Percentiles rank a stretch among this genome's conserved stretches.
These are phyloP conservation scores for Flaveria brownii DNA, from an alignment of 129 eudicot genomes.

Conservation along the genomic window DNA sequence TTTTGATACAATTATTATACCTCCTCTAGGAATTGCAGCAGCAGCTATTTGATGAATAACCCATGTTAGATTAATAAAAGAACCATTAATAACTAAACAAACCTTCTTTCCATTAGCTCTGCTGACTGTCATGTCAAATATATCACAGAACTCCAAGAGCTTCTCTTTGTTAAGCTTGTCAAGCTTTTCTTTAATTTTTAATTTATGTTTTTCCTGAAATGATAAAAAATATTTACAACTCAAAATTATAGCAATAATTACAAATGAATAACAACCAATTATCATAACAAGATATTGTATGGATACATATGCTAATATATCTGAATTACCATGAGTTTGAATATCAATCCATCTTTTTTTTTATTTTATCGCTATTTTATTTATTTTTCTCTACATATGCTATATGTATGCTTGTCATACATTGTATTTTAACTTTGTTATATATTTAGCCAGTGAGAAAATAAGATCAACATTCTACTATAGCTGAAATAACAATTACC, in stretches of 20 bases:
- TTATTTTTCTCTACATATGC: not conserved
- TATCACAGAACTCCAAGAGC: slow-evolving; percentile 78
- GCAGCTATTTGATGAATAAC: slow-evolving; percentile 3
- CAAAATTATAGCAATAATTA: not conserved
- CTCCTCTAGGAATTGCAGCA: not conserved
- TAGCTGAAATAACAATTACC: slow-evolving; percentile 43
- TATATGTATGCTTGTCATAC: not conserved
- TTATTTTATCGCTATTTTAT: not conserved
- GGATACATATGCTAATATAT: not conserved
- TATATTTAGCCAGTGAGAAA: not conserved
- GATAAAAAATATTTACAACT: slow-evolving; percentile 12
- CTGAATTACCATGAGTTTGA: not conserved
- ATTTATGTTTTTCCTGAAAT: slow-evolving; percentile 85
- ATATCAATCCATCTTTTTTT: not conserved
- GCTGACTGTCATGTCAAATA: slow-evolving; percentile 69
- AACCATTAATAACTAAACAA: slow-evolving; percentile 24
- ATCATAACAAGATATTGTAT: not conserved
- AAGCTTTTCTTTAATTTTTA: slow-evolving; percentile 77
- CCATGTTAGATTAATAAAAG: slow-evolving; percentile 2
- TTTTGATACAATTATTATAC: slow-evolving; percentile 8
- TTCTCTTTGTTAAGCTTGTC: slow-evolving; percentile 87
- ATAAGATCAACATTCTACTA: slow-evolving; percentile 19
- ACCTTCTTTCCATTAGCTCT: slow-evolving; percentile 77
- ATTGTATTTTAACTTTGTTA: not conserved
- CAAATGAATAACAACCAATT: not conserved